Base-by-base conservation (phyloP, 2,329 filamentous ascomycete genomes). In the Phyllosticta citrichinensis region DNA sequence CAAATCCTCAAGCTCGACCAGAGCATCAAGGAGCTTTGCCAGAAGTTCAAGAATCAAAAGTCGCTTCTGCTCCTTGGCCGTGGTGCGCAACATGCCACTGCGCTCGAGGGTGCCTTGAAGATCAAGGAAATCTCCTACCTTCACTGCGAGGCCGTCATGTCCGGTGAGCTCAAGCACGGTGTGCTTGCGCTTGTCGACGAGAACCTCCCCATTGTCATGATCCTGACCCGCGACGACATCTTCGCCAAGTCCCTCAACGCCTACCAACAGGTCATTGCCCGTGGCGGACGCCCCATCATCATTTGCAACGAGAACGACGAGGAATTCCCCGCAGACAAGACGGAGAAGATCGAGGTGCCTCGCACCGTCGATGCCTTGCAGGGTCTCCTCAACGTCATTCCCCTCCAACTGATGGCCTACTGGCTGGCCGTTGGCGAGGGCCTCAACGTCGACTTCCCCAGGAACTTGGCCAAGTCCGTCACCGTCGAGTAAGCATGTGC, bases 101-200 rank as follows among this genome's bases (percentile, higher is more conserved):
- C 94, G 61, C 86, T 99, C 22, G 94, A 99, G 81, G 94, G 91
- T 78, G 94, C 94, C 56, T 83, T 99, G 68, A 99, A 99, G 83
- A 99, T 99, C 78, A 99, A 99, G 85, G 94, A 99, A 80, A 99
- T 99, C 71, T 97, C 93, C 19, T 99, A 99, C 78, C 89, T 99
- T 63, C 94, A 99, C 79, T 99, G 94, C 77, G 94, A 99, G 80
- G 94, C 94, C 69, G 94, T 99, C 81, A 99, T 99, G 94, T 97
- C 94, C 66, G 94, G 94, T 77, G 94, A 99, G 80, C 84, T 99
- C 70, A 99, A 99, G 85, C 94, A 99, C 77, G 94, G 94, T 82
- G 94, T 99, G 58, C 81, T 99, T 73, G 94, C 94, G 58, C 83
- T 99, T 65, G 94, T 99, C 63, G 94, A 99, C 71, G 94, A 99